Conservation (phyloP, 805 yeast species). For the Clavispora fructus region DNA sequence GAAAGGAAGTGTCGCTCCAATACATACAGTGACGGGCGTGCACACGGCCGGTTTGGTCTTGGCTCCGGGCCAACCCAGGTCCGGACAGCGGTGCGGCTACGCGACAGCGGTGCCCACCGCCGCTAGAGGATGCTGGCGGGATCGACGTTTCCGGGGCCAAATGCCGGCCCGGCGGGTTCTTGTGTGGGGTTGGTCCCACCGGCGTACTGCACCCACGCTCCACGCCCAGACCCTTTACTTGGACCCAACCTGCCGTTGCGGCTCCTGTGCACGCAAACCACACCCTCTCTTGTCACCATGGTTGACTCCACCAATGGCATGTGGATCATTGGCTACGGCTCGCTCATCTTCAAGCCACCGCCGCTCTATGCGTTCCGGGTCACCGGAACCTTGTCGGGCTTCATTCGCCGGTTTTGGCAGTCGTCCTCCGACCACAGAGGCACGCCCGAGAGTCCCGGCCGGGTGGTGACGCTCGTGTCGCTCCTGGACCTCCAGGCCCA, state of each 20-base stretch:
- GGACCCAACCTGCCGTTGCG: too few species aligned
- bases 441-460: slow-evolving; percentile 77
- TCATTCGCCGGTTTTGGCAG: slow-evolving; percentile 85
- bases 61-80: background rate
- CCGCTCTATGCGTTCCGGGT: slow-evolving; percentile 57
- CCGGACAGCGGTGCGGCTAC: too few species aligned
- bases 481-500: slow-evolving; percentile 46
- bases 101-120: too few species aligned
- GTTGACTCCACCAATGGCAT: slow-evolving; percentile 26
- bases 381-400: slow-evolving; percentile 74
- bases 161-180: too few species aligned
- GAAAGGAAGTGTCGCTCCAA: background rate
- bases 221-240: too few species aligned
- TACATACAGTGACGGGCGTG: background rate
- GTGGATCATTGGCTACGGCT: slow-evolving; percentile 91
- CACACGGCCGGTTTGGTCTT: background rate
- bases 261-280: background rate
- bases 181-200: too few species aligned
- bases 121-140: too few species aligned
- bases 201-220: too few species aligned
- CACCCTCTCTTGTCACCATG: background rate
- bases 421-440: slow-evolving; percentile 87
- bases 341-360: slow-evolving; percentile 86
- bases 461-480: slow-evolving; percentile 80
- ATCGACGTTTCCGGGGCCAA: too few species aligned